These are phyloP conservation scores for Nitzschia sp. DNA, from an alignment of 108 stramenopile genomes.

Conservation along the genomic window DNA sequence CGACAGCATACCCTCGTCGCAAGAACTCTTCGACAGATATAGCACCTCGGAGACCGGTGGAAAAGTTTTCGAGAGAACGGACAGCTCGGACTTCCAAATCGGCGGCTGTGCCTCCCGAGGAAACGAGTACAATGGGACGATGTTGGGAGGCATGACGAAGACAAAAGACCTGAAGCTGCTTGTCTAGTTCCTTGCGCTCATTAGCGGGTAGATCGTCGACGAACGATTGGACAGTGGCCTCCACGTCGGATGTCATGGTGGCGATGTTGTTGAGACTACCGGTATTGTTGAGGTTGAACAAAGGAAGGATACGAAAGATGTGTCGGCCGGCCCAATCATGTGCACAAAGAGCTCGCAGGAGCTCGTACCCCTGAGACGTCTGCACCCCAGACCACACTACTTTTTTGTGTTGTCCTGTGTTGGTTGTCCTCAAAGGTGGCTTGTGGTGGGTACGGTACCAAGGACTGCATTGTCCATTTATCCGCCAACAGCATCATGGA, in stretches of 20 bases:
- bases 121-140: constrained; percentile 82
- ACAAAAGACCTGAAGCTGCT: constrained; percentile 50
- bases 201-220: neutral
- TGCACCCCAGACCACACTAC: no score
- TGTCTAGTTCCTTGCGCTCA: constrained; percentile 17
- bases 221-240: constrained; percentile 1
- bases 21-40: constrained; percentile 87
- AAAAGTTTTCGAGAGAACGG: constrained; percentile 94
- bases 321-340: no score
- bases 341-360: no score
- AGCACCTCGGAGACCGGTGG: constrained; percentile 90
- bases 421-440: no score
- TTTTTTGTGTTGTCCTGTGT: no score
- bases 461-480: no score
- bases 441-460: no score
- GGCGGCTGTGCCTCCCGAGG: constrained; percentile 85
- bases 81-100: constrained; percentile 87
- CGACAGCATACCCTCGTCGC: constrained; percentile 84
- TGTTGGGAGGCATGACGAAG: constrained; percentile 64
- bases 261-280: neutral
- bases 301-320: no score
- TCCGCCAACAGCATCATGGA: no score
- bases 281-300: neutral
- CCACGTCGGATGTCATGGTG: neutral
- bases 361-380: no score